These are phyloP conservation scores for Salix purpurea DNA, from an alignment of 345 rosid genomes.

Conservation along the genomic window DNA sequence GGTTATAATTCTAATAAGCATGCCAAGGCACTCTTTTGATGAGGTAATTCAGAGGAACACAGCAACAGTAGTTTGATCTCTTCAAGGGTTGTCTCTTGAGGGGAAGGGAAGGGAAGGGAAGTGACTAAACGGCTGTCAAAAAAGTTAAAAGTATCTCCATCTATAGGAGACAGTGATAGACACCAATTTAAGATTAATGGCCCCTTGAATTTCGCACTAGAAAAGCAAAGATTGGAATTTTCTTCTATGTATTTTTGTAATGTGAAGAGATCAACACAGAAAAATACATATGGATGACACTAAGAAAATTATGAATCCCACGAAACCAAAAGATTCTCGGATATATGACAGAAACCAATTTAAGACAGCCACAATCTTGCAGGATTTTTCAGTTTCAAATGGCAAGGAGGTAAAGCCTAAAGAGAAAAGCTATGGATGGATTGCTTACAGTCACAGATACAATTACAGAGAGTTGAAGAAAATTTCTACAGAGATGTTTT, in stretches of 20 bases:
- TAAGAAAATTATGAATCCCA: constrained; percentile 2
- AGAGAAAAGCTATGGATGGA: neutral
- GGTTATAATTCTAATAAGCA: neutral
- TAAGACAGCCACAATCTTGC: too few species aligned
- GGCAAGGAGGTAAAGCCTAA: neutral
- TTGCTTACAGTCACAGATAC: constrained; percentile 3
- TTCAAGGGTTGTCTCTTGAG: constrained; percentile 2
- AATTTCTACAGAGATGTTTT: neutral
- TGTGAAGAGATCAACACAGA: neutral
- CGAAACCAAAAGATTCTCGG: constrained; percentile 8
- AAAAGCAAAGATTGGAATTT: neutral
- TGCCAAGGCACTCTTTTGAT: neutral
- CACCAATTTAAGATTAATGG: constrained; percentile 28
- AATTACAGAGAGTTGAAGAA: neutral
- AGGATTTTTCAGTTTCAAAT: constrained; percentile 2
- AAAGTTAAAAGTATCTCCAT: constrained; percentile 30
- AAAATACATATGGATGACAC: neutral
- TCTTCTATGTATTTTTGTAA: neutral
- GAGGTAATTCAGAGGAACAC: constrained; percentile 3
- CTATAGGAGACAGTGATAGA: constrained; percentile 33
- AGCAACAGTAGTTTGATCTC: neutral
- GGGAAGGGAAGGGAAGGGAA: neutral
- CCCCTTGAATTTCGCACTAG: constrained; percentile 19
- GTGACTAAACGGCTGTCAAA: constrained; percentile 13
- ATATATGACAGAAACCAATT: neutral